Evolutionary conservation across 768 basidiomycete species (phyloP).

Genomic region (Podaxis carcinomalis): DNA sequence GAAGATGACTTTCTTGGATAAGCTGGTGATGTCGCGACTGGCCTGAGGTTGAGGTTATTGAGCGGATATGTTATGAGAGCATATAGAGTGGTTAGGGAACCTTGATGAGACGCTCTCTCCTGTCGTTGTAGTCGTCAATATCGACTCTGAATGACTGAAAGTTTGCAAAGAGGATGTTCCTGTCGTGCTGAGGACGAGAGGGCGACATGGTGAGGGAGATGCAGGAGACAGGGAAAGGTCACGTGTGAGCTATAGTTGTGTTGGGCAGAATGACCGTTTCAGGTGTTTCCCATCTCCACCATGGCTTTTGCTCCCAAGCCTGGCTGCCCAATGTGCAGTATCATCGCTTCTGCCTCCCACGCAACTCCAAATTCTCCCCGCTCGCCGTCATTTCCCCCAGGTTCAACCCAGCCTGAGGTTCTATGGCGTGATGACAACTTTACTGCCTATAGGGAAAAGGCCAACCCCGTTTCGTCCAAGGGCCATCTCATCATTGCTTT

Average conservation of each 20-base stretch:
- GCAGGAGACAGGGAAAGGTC: background rate
- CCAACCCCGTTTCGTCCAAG: slow-evolving; percentile 66
- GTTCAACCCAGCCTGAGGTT: slow-evolving; percentile 51
- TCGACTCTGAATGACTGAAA: slow-evolving; percentile 68
- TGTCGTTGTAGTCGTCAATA: slow-evolving; percentile 81
- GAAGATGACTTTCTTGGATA: slow-evolving; percentile 93
- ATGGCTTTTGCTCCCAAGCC: slow-evolving; percentile 49
- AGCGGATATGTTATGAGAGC: background rate
- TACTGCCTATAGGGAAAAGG: slow-evolving; percentile 67
- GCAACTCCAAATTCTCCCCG: slow-evolving; percentile 40
- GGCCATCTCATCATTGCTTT: slow-evolving; percentile 72
- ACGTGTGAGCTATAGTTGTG: slow-evolving; percentile 1
- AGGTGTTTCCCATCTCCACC: background rate
- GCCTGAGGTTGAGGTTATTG: slow-evolving; percentile 42
- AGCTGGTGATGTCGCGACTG: slow-evolving; percentile 83
- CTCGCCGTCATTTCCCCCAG: slow-evolving; percentile 40
- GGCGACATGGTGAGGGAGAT: slow-evolving; percentile 13
- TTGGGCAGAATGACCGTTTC: background rate
- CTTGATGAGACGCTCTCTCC: slow-evolving; percentile 90
- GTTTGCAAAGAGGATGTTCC: slow-evolving; percentile 18
- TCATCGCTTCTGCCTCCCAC: slow-evolving; percentile 53
- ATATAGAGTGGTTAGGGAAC: slow-evolving; percentile 28
- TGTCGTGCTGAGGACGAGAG: slow-evolving; percentile 16
- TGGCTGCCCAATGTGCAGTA: slow-evolving; percentile 76
- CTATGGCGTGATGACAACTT: slow-evolving; percentile 78